Conservation (phyloP, 371 early-diverging fungal species). For the Synchytrium microbalum region DNA sequence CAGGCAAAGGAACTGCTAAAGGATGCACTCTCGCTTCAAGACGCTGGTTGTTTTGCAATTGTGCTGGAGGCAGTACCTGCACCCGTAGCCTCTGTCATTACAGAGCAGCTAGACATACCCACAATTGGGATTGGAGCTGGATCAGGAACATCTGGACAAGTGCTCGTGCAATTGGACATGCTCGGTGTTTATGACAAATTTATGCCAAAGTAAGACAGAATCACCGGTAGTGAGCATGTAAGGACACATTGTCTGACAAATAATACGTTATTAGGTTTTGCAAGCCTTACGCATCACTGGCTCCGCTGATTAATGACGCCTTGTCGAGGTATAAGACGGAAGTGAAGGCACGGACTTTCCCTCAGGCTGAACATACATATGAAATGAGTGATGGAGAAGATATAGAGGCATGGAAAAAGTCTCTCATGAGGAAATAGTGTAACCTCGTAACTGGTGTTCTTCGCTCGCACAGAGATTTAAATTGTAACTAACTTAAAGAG, state of each 20-base stretch:
- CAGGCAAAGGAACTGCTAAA: slow-evolving; percentile 64
- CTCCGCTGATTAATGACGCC: slow-evolving; percentile 59
- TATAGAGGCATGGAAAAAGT: slow-evolving; percentile 27
- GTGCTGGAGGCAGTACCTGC: slow-evolving; percentile 92
- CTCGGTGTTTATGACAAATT: slow-evolving; percentile 79
- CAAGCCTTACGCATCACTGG: slow-evolving; percentile 75
- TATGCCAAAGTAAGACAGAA: slow-evolving; percentile 54
- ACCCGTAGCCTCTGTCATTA: slow-evolving; percentile 75
- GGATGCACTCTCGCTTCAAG: slow-evolving; percentile 82
- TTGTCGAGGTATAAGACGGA: slow-evolving; percentile 63
- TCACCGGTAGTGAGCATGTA: neutral
- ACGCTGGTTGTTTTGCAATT: slow-evolving; percentile 84
- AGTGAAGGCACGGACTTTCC: slow-evolving; percentile 71
- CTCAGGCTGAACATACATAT: slow-evolving; percentile 56
- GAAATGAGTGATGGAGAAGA: slow-evolving; percentile 37
- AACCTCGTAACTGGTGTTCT: too few species aligned
- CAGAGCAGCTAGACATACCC: slow-evolving; percentile 64
- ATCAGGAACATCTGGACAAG: slow-evolving; percentile 79
- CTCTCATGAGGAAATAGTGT: neutral
- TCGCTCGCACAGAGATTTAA: too few species aligned
- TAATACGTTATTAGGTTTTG: slow-evolving; percentile 55
- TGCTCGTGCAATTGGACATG: slow-evolving; percentile 83
- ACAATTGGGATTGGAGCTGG: slow-evolving; percentile 98
- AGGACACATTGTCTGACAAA: neutral
- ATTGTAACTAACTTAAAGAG: too few species aligned